A percentile compares a stretch with the other conserved stretches of the same genome.
Conservation (phyloP, 1,284 basidiomycete species). For the Cryptococcus floricola region DNA sequence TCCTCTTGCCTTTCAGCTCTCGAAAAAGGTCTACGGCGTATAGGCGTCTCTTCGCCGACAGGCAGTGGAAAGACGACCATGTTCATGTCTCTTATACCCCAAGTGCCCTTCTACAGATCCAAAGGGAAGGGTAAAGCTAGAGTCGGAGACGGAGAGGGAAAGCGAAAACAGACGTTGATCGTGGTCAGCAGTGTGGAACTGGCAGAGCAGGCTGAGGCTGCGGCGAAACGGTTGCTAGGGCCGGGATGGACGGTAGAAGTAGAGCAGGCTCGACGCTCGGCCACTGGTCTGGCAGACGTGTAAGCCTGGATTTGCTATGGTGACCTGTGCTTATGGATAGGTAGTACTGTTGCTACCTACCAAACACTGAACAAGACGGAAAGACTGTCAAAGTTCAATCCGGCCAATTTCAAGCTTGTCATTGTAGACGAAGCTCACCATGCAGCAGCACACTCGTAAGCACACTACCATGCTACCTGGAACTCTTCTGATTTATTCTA, state of each 20-base stretch:
- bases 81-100: constrained; percentile 71
- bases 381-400: constrained; percentile 76
- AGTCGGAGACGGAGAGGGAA: not conserved
- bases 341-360: constrained; percentile 80
- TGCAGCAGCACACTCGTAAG: constrained; percentile 82
- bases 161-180: constrained; percentile 32
- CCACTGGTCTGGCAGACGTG: constrained; percentile 80
- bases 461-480: not conserved
- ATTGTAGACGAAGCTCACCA: constrained; percentile 95
- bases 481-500: not conserved
- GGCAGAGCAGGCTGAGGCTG: constrained; percentile 77
- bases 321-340: not conserved
- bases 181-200: constrained; percentile 59
- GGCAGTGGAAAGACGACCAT: constrained; percentile 92
- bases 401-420: constrained; percentile 67
- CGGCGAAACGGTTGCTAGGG: constrained; percentile 66
- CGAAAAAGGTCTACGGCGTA: constrained; percentile 60
- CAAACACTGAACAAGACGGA: constrained; percentile 71
- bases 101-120: constrained; percentile 6
- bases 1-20: constrained; percentile 72
- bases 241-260: constrained; percentile 73
- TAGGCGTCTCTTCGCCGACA: constrained; percentile 90
- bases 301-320: constrained; percentile 47
- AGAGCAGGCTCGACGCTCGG: constrained; percentile 76
- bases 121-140: not conserved